Conservation (phyloP, 2,329 filamentous ascomycete genomes). For the Colletotrichum sp. region DNA sequence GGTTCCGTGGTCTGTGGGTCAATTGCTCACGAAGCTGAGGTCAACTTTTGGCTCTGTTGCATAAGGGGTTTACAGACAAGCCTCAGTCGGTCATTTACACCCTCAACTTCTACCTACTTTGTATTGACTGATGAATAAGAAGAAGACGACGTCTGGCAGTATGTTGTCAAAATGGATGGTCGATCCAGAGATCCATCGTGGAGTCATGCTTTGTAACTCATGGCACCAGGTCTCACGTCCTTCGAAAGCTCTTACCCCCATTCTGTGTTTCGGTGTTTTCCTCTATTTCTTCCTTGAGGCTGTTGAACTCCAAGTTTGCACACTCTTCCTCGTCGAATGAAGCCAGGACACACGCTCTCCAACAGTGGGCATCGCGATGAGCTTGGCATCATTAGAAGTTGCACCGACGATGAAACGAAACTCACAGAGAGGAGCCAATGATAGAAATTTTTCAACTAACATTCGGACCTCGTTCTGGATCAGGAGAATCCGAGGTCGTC, state of each 20-base stretch:
- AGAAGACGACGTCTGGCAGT: not conserved
- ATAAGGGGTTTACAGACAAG: not conserved
- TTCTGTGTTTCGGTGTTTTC: not conserved
- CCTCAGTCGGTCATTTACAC: not conserved
- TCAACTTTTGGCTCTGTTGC: not conserved
- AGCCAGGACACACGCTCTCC: not conserved
- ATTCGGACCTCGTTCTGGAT: not conserved
- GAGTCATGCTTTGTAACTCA: not conserved
- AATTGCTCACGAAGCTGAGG: not conserved
- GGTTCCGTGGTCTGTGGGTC: no score
- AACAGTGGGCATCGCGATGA: accelerated
- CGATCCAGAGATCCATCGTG: not conserved
- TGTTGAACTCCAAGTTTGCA: no score
- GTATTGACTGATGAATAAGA: accelerated
- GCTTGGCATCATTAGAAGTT: not conserved
- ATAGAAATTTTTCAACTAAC: accelerated
- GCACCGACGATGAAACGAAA: not conserved
- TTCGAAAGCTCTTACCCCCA: no score
- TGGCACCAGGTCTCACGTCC: not conserved
- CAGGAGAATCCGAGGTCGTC: not conserved
- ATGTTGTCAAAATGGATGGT: not conserved
- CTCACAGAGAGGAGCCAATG: not conserved
- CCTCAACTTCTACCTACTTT: not conserved
- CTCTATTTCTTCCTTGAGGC: no score
- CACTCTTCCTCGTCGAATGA: not conserved